Evolutionary conservation across 192 early-diverging fungal genomes (phyloP).

Genomic region (Rhizoclosmatium globosum): DNA sequence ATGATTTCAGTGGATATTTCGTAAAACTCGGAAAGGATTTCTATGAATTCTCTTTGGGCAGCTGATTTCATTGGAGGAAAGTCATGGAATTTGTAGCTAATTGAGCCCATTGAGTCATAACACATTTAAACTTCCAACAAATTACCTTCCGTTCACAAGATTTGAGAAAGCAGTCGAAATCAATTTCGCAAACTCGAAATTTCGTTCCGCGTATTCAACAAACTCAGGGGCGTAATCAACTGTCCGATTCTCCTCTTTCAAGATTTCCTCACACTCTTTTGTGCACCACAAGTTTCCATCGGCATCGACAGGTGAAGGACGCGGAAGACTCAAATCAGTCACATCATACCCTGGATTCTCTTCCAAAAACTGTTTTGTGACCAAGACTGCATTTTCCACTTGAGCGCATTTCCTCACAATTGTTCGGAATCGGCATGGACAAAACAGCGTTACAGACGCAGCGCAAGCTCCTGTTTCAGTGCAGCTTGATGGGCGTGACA

Average conservation of each 20-base stretch:
- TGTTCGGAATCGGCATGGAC: not conserved
- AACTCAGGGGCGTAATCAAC: not conserved
- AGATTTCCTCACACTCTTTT: not conserved
- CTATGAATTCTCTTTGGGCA: not conserved
- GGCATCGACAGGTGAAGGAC: constrained; percentile 4
- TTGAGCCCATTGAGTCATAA: not conserved
- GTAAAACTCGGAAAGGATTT: constrained; percentile 2
- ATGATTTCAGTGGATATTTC: constrained; percentile 1
- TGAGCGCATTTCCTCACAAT: not conserved
- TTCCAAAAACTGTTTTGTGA: too few species aligned
- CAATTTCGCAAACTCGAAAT: constrained; percentile 15
- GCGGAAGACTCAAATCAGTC: not conserved
- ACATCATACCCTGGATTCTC: too few species aligned
- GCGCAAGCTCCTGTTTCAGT: not conserved
- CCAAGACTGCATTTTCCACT: too few species aligned
- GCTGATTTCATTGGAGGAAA: constrained; percentile 17
- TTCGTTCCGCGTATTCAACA: constrained; percentile 1
- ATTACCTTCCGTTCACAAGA: constrained; percentile 3
- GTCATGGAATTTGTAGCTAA: constrained; percentile 19
- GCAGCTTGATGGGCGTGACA: constrained; percentile 10
- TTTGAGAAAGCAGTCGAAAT: constrained; percentile 4
- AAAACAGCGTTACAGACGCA: not conserved
- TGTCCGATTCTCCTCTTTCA: constrained; percentile 9
- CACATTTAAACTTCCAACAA: not conserved
- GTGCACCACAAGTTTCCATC: constrained; percentile 23